These are phyloP conservation scores for Syncephalastrum monosporum DNA, from an alignment of 371 early-diverging fungal genomes.

Conservation along the genomic window DNA sequence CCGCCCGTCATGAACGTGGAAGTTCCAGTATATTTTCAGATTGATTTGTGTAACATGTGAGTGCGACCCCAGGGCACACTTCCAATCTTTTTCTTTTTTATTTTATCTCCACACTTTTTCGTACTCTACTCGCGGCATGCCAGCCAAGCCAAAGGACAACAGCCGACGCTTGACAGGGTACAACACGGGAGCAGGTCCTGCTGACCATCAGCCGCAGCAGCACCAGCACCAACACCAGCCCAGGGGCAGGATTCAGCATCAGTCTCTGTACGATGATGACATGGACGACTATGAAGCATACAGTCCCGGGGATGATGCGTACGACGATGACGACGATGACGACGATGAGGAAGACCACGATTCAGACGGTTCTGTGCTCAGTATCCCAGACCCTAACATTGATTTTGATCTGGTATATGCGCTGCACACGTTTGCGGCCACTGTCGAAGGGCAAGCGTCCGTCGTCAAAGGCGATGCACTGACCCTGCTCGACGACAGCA, in stretches of 20 bases:
- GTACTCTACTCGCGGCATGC: neutral
- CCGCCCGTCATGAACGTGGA: too few species aligned
- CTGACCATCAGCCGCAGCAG: slow-evolving; percentile 1
- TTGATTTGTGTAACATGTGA: too few species aligned
- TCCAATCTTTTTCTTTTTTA: neutral
- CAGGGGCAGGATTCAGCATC: slow-evolving; percentile 17
- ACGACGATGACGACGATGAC: slow-evolving; percentile 38
- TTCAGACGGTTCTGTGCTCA: slow-evolving; percentile 52
- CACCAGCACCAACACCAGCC: neutral
- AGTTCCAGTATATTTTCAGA: too few species aligned
- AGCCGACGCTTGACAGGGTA: slow-evolving; percentile 18
- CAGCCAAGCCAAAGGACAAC: slow-evolving; percentile 1
- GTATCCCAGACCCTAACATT: slow-evolving; percentile 72
- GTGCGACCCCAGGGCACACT: too few species aligned
- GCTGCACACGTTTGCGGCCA: slow-evolving; percentile 91
- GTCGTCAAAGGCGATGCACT: slow-evolving; percentile 89
- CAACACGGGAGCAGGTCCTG: neutral
- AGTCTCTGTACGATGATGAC: slow-evolving; percentile 45
- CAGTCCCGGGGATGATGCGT: slow-evolving; percentile 19
- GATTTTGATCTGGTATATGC: slow-evolving; percentile 87
- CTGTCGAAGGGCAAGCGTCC: slow-evolving; percentile 92
- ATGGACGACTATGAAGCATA: slow-evolving; percentile 36
- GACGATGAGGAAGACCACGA: slow-evolving; percentile 49
- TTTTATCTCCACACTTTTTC: slow-evolving; percentile 1
- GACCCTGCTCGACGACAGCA: slow-evolving; percentile 91